Percentiles rank a stretch among this genome's conserved stretches.
phyloP scores from a whole-genome alignment of 768 basidiomycete species.

The Pisolithus microcarpus region DNA sequence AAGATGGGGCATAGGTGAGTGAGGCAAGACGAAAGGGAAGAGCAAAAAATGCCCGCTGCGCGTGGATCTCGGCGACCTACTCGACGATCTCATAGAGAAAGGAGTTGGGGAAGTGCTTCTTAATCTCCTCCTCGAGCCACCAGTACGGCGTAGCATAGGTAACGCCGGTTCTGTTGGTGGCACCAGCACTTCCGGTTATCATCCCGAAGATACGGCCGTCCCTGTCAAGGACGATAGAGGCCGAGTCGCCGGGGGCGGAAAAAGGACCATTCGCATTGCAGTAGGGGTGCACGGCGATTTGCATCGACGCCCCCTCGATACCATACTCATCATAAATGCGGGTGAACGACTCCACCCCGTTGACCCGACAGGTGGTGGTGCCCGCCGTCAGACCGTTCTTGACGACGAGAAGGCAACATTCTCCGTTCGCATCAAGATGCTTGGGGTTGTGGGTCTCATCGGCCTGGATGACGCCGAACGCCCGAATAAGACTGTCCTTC shows the following conservation, averaged over 20 bases:
- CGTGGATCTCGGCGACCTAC: too few relatives aligned
- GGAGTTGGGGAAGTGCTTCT: slow-evolving; percentile 11
- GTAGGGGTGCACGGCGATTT: slow-evolving; percentile 22
- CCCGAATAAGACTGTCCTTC: slow-evolving; percentile 10
- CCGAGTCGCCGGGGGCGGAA: slow-evolving; percentile 29
- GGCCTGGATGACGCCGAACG: slow-evolving; percentile 22
- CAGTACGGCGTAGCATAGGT: slow-evolving; percentile 27
- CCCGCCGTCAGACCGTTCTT: slow-evolving; percentile 21
- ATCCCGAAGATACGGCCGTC: slow-evolving; percentile 10
- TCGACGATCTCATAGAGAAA: too few relatives aligned
- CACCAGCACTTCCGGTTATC: slow-evolving; percentile 26
- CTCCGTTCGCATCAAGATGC: slow-evolving; percentile 14
- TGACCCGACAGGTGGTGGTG: slow-evolving; percentile 26
- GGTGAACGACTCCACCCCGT: slow-evolving; percentile 18
- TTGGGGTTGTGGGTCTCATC: slow-evolving; percentile 23
- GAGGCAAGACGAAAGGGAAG: too few relatives aligned
- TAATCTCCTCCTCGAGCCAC: slow-evolving; percentile 24
- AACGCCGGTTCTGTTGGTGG: slow-evolving; percentile 17
- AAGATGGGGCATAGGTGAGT: too few relatives aligned
- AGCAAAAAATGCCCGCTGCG: too few relatives aligned
- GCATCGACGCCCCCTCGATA: slow-evolving; percentile 17
- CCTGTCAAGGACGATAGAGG: slow-evolving; percentile 7
- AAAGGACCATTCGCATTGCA: slow-evolving; percentile 25
- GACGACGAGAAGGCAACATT: slow-evolving; percentile 27
- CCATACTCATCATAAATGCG: slow-evolving; percentile 15